Percentiles rank a stretch among this genome's conserved stretches.
These are phyloP conservation scores for Venturia nashicola DNA, from an alignment of 2,329 filamentous ascomycete species.

Conservation along the genomic window DNA sequence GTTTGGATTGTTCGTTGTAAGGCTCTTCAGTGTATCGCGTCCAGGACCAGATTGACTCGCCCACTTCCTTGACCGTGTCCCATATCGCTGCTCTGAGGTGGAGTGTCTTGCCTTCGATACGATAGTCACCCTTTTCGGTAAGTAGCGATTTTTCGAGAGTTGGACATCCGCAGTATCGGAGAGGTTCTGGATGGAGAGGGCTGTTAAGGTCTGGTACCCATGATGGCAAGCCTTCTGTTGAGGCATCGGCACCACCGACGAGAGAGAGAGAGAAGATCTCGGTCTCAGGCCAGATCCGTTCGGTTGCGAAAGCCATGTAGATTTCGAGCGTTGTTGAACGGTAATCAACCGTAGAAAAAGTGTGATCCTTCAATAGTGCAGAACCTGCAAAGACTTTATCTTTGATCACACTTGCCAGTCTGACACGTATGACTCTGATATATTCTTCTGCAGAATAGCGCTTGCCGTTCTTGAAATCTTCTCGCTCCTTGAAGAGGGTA, in stretches of 20 bases:
- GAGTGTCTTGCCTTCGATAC: conserved; percentile 3
- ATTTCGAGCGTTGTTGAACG: conserved; percentile 8
- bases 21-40: conserved; percentile 6
- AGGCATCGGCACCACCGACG: conserved; percentile 4
- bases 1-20: conserved; percentile 3
- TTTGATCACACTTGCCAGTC: conserved; percentile 6
- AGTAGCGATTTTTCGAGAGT: neutral
- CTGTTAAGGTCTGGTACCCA: conserved; percentile 10
- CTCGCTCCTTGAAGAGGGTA: conserved; percentile 8
- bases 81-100: conserved; percentile 5
- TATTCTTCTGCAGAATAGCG: conserved; percentile 10
- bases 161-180: conserved; percentile 7
- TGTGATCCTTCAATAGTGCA: neutral
- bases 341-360: neutral
- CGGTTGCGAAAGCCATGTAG: conserved; percentile 6
- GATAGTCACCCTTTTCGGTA: neutral
- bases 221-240: conserved; percentile 10
- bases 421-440: conserved; percentile 2
- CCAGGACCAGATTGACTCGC: conserved; percentile 10
- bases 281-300: conserved; percentile 7
- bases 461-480: conserved; percentile 8
- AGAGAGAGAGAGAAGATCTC: conserved; percentile 5
- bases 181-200: conserved; percentile 8
- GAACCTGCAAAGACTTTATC: conserved; percentile 10
- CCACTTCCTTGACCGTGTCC: conserved; percentile 8